Evolutionary conservation across 2,329 filamentous ascomycete species (phyloP).

Genomic region (Colletotrichum costaricense): DNA sequence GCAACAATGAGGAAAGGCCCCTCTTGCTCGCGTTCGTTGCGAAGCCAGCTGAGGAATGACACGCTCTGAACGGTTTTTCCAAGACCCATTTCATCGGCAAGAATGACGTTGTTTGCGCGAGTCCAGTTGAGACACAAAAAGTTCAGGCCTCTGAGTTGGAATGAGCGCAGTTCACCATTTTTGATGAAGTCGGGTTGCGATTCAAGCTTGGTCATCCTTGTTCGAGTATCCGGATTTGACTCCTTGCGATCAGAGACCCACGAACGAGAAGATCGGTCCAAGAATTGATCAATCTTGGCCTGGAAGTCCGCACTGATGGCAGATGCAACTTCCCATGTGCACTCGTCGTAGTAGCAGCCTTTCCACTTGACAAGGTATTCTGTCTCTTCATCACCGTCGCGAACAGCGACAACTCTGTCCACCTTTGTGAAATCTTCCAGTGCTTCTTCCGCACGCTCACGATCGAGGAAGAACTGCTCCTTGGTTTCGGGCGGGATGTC

Average conservation of each 20-base stretch:
- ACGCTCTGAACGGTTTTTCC: slow-evolving; percentile 99
- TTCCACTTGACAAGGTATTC: slow-evolving; percentile 99
- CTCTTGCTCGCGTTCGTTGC: slow-evolving; percentile 88
- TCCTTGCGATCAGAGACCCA: slow-evolving; percentile 85
- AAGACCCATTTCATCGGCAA: slow-evolving; percentile 98
- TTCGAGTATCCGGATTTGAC: slow-evolving; percentile 79
- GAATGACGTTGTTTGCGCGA: slow-evolving; percentile 91
- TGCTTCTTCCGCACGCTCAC: slow-evolving; percentile 89
- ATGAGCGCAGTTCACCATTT: slow-evolving; percentile 86
- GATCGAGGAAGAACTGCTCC: slow-evolving; percentile 95
- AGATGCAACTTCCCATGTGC: slow-evolving; percentile 88
- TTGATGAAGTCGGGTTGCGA: slow-evolving; percentile 88
- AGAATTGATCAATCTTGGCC: slow-evolving; percentile 89
- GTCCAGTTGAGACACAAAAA: slow-evolving; percentile 98
- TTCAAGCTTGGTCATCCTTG: slow-evolving; percentile 78
- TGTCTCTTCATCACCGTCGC: slow-evolving; percentile 80
- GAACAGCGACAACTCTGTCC: slow-evolving; percentile 89
- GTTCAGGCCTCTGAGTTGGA: slow-evolving; percentile 94
- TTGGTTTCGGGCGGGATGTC: slow-evolving; percentile 85
- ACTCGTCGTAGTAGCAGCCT: slow-evolving; percentile 90
- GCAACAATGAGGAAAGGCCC: slow-evolving; percentile 98
- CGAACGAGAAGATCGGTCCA: slow-evolving; percentile 84
- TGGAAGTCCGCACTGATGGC: slow-evolving; percentile 84
- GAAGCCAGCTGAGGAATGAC: slow-evolving; percentile 95
- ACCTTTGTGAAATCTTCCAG: slow-evolving; percentile 92